Conservation (phyloP, 164 flowering plant species). For the Annona squamosa region DNA sequence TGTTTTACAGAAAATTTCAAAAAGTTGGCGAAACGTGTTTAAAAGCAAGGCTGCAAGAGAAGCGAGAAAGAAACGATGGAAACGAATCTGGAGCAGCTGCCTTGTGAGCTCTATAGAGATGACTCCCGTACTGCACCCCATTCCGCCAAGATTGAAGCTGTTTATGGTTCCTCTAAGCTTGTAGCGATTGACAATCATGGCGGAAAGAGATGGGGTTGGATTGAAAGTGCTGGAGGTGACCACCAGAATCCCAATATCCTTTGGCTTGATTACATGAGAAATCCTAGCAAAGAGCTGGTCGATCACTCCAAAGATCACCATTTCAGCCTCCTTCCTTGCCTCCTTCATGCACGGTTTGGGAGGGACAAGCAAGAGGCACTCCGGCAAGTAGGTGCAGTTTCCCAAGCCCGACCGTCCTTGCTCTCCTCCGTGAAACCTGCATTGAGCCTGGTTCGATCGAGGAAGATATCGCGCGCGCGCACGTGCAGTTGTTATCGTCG, state of each 20-base stretch:
- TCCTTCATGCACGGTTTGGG: slow-evolving; percentile 66
- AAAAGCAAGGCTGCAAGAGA: too few relatives aligned
- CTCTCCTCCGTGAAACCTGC: slow-evolving; percentile 54
- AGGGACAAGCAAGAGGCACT: slow-evolving; percentile 43
- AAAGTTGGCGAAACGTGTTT: too few relatives aligned
- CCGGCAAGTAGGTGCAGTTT: slow-evolving; percentile 63
- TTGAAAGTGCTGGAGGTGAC: slow-evolving; percentile 76
- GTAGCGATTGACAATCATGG: slow-evolving; percentile 72
- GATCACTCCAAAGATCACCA: slow-evolving; percentile 71
- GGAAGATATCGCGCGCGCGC: slow-evolving; percentile 44
- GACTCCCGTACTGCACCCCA: slow-evolving; percentile 91
- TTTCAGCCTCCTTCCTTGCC: slow-evolving; percentile 78
- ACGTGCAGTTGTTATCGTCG: slow-evolving; percentile 9
- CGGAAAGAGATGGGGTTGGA: slow-evolving; percentile 75
- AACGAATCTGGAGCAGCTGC: slow-evolving; percentile 67
- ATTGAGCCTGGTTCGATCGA: slow-evolving; percentile 26
- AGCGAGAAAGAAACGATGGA: not conserved
- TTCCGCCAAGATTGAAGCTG: slow-evolving; percentile 78
- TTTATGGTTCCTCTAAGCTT: slow-evolving; percentile 69
- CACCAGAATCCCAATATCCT: slow-evolving; percentile 73
- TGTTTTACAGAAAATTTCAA: too few relatives aligned
- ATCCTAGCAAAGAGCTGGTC: slow-evolving; percentile 61
- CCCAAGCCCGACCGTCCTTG: slow-evolving; percentile 66
- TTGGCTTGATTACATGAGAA: slow-evolving; percentile 36
- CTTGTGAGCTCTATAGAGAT: slow-evolving; percentile 81